Evolutionary conservation across 2,329 filamentous ascomycete genomes (phyloP), one percentile per base, ranked within the genome.

Genomic region (Aquanectria penicillioides): DNA sequence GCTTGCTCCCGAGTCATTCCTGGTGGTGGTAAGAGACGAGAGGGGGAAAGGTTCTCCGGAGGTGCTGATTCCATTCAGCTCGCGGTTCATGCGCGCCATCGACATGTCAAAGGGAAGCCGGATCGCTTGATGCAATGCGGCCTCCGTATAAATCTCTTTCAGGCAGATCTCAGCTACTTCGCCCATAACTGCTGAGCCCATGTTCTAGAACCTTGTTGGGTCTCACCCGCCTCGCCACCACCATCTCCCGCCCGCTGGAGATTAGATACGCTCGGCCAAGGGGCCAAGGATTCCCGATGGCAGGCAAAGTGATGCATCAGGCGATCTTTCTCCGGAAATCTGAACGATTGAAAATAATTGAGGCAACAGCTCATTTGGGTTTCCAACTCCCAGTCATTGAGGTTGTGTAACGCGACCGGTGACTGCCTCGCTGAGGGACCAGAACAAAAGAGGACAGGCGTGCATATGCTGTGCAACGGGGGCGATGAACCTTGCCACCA

Each of bases 371-470:
- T 40, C 40, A 46, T 46, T 38, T 23, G 15, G 29, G 51, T 52
- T 41, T 28, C 37, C 18, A 34, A 43, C 20, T 50, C 9, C 44
- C 28, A 49, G 26, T 56, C 41, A 22, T 23, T 38, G 48, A 43
- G 53, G 65, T 37, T 48, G 65, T 68, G 61, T 40, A 49, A 68
- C 63, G 43, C 31, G 17, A 54, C 63, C 65, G 65, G 65, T 68
- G 53, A 66, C 47, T 48, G 29, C 20, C 25, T 29, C 20, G 40
- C 37, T 7, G 18, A 44, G 28, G 43, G 37, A 29, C 51, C 26
- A 38, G 40, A 43, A 33, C 33, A n/a, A 50, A 50, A 43, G 43
- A 37, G 13, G 54, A 46, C 10, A 28, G 36, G 22, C 51, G 18
- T 56, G 53, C 65, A 63, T 57, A 67, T 66, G 61, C 40, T 29